Conservation (phyloP, 1,284 basidiomycete genomes). For the Cerioporus squamosus region DNA sequence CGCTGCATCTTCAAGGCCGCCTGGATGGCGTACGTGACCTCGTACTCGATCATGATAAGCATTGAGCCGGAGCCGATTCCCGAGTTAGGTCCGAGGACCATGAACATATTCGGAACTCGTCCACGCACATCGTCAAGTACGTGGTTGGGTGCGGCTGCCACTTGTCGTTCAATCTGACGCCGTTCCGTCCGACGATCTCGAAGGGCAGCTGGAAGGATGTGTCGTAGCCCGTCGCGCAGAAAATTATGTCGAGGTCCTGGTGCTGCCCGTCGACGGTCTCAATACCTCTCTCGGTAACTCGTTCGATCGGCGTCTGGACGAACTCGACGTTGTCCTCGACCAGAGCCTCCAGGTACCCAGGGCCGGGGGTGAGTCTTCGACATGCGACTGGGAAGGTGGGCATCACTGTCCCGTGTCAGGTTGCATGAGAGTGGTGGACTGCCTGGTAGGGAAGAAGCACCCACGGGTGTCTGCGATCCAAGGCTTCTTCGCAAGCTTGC, state of each 20-base stretch:
- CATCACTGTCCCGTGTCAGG: slow-evolving; percentile 43
- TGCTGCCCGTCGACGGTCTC: slow-evolving; percentile 56
- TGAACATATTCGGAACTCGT: slow-evolving; percentile 67
- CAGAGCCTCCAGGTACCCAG: slow-evolving; percentile 67
- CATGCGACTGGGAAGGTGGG: slow-evolving; percentile 62
- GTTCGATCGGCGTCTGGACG: slow-evolving; percentile 44
- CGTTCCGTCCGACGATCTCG: slow-evolving; percentile 55
- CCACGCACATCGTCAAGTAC: slow-evolving; percentile 57
- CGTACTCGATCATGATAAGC: slow-evolving; percentile 55
- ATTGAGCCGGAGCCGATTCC: slow-evolving; percentile 55
- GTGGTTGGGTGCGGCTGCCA: slow-evolving; percentile 57
- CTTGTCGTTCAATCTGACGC: slow-evolving; percentile 50
- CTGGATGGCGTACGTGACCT: slow-evolving; percentile 57
- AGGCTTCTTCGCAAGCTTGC: slow-evolving; percentile 57
- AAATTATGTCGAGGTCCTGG: slow-evolving; percentile 59
- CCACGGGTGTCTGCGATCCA: slow-evolving; percentile 60
- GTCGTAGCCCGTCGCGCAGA: slow-evolving; percentile 52
- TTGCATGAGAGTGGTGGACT: not conserved
- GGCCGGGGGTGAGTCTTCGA: slow-evolving; percentile 64
- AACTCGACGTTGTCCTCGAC: slow-evolving; percentile 57
- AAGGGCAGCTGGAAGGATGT: slow-evolving; percentile 54
- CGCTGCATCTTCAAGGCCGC: slow-evolving; percentile 62
- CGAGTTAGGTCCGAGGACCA: slow-evolving; percentile 59
- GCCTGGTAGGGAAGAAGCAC: slow-evolving; percentile 16
- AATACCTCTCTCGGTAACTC: slow-evolving; percentile 56